Percentiles rank a stretch among this genome's conserved stretches.
These are phyloP conservation scores for Taxillus chinensis DNA, from an alignment of 164 flowering plant genomes.

Conservation along the genomic window DNA sequence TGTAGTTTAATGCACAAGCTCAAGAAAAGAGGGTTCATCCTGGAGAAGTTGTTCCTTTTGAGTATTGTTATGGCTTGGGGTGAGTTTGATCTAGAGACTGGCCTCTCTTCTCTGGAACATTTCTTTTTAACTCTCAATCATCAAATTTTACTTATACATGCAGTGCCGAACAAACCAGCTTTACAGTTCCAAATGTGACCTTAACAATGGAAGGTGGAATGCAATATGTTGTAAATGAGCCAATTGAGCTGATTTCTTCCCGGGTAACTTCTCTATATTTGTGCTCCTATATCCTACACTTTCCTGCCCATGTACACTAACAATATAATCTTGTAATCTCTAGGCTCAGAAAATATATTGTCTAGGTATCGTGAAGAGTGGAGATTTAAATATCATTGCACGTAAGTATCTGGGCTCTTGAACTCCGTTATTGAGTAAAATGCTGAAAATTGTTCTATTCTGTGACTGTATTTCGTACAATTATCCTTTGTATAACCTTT, in stretches of 20 bases:
- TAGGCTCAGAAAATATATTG: constrained; percentile 45
- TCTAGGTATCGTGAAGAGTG: constrained; percentile 56
- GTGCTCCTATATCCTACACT: not conserved
- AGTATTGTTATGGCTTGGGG: constrained; percentile 66
- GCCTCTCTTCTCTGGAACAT: not conserved
- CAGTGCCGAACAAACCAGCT: constrained; percentile 25
- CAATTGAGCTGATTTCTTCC: constrained; percentile 5
- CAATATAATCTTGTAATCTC: constrained; percentile 4
- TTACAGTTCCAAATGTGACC: not conserved
- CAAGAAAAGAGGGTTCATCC: constrained; percentile 22
- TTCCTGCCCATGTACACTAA: not conserved
- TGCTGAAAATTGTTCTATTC: too few species aligned
- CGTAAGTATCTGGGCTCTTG: constrained; percentile 42
- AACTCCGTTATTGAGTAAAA: too few species aligned
- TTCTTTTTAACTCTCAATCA: not conserved
- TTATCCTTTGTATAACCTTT: too few species aligned
- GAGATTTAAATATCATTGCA: constrained; percentile 68
- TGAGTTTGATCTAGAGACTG: constrained; percentile 10
- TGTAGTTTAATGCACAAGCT: constrained; percentile 59
- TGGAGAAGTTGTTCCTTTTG: constrained; percentile 41
- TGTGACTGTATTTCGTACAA: too few species aligned
- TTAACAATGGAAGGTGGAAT: constrained; percentile 4
- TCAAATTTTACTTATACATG: constrained; percentile 4
- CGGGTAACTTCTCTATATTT: constrained; percentile 22
- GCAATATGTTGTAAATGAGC: not conserved